phyloP scores from a whole-genome alignment of 768 basidiomycete species.

The Cystofilobasidium capitatum region DNA sequence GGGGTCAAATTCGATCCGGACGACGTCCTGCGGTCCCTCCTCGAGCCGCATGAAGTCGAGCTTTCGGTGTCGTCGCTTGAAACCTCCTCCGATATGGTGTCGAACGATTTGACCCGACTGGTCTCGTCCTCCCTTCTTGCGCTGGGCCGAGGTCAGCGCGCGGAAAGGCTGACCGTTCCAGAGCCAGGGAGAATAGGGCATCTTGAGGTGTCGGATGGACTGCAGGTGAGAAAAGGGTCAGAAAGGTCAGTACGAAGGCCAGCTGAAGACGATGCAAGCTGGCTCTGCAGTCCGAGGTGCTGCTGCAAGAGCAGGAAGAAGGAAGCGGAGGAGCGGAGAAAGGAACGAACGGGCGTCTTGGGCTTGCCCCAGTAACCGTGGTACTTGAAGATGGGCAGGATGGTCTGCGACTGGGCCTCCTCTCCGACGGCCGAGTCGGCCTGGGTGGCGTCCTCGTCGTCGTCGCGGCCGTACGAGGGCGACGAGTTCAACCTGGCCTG shows the following conservation, averaged over 20 bases:
- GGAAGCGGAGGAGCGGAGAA: not conserved
- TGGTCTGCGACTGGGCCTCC: not conserved
- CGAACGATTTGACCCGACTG: constrained; percentile 73
- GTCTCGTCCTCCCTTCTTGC: constrained; percentile 81
- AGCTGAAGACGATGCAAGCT: too few relatives aligned
- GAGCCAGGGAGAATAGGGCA: constrained; percentile 28
- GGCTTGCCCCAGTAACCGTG: constrained; percentile 24
- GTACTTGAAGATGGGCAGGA: constrained; percentile 25
- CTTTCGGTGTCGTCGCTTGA: constrained; percentile 70
- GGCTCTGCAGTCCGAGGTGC: too few relatives aligned
- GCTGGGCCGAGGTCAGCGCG: constrained; percentile 65
- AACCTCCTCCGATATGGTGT: constrained; percentile 82
- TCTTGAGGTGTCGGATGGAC: constrained; percentile 23
- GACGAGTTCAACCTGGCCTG: too few relatives aligned
- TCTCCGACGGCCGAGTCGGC: not conserved
- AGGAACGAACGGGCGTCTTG: constrained; percentile 19
- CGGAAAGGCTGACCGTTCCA: constrained; percentile 63
- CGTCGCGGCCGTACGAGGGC: not conserved
- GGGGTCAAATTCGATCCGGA: constrained; percentile 94
- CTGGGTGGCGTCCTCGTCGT: not conserved
- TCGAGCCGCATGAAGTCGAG: constrained; percentile 77
- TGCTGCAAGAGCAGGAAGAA: not conserved
- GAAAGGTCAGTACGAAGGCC: not conserved
- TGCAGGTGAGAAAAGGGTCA: not conserved
- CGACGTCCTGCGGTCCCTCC: constrained; percentile 73